Conservation (phyloP, 331 rosid species). For the Saraca asoca region DNA sequence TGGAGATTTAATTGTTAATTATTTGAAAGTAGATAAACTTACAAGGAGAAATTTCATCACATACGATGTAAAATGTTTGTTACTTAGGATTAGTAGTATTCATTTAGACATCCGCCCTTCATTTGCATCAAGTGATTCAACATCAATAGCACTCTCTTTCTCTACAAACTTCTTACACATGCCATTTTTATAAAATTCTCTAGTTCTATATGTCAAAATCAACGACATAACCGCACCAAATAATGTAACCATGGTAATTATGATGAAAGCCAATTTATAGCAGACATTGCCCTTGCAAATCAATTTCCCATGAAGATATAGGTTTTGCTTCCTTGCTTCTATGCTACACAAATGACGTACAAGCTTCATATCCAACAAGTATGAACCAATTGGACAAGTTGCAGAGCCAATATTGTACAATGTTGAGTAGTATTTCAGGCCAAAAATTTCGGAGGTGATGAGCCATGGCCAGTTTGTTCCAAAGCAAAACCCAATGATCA, state of each 20-base stretch:
- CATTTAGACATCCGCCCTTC: too few species aligned
- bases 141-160: background rate
- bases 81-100: too few species aligned
- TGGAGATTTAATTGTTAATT: too few species aligned
- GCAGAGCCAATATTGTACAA: conserved; percentile 45
- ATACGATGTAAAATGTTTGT: too few species aligned
- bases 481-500: conserved; percentile 46
- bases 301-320: conserved; percentile 38
- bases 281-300: conserved; percentile 51
- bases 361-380: conserved; percentile 46
- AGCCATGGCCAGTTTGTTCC: conserved; percentile 52
- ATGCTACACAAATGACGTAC: conserved; percentile 42
- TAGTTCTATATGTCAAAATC: conserved; percentile 53
- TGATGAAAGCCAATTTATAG: conserved; percentile 49
- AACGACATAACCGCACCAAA: conserved; percentile 50
- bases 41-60: too few species aligned
- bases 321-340: conserved; percentile 40
- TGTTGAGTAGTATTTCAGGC: conserved; percentile 52
- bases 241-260: conserved; percentile 48
- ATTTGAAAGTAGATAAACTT: too few species aligned
- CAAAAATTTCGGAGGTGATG: conserved; percentile 55
- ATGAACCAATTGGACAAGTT: conserved; percentile 54
- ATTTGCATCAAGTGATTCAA: conserved; percentile 3
- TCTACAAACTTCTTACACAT: conserved; percentile 47
- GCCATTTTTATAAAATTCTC: conserved; percentile 49